Conservation (phyloP, 305 asterid species). For the Coffea humblotiana region DNA sequence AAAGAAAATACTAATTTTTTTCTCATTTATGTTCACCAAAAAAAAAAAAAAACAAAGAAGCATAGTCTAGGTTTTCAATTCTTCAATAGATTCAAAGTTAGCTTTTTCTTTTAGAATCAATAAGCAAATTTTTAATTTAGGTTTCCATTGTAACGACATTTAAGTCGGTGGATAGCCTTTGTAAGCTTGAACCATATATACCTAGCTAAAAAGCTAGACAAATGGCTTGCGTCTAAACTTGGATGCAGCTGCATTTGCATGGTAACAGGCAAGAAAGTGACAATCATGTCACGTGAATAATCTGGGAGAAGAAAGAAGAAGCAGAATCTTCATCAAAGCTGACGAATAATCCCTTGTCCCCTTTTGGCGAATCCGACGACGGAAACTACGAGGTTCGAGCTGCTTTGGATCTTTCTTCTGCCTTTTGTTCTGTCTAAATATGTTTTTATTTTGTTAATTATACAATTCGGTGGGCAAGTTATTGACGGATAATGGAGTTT, state of each 20-base stretch:
- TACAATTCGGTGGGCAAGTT: not conserved
- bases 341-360: slow-evolving; percentile 17
- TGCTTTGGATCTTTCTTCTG: slow-evolving; percentile 31
- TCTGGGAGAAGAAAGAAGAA: not conserved
- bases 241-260: not conserved
- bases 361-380: slow-evolving; percentile 34
- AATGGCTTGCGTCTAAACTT: slow-evolving; percentile 30
- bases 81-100: not conserved
- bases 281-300: slow-evolving; percentile 20
- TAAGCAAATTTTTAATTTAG: not conserved
- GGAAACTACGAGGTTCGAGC: slow-evolving; percentile 58
- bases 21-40: not conserved
- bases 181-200: slow-evolving; percentile 23
- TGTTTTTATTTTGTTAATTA: not conserved
- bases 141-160: not conserved
- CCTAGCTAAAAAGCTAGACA: slow-evolving; percentile 27
- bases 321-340: not conserved
- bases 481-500: not conserved
- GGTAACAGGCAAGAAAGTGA: slow-evolving; percentile 26
- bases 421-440: not conserved
- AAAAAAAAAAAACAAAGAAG: not conserved
- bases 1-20: not conserved
- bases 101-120: not conserved
- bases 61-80: not conserved
- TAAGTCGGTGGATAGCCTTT: slow-evolving; percentile 8